Percentiles rank a stretch among this genome's conserved stretches.
These are phyloP conservation scores for Candida oleophila DNA, from an alignment of 805 yeast species.

Conservation along the genomic window DNA sequence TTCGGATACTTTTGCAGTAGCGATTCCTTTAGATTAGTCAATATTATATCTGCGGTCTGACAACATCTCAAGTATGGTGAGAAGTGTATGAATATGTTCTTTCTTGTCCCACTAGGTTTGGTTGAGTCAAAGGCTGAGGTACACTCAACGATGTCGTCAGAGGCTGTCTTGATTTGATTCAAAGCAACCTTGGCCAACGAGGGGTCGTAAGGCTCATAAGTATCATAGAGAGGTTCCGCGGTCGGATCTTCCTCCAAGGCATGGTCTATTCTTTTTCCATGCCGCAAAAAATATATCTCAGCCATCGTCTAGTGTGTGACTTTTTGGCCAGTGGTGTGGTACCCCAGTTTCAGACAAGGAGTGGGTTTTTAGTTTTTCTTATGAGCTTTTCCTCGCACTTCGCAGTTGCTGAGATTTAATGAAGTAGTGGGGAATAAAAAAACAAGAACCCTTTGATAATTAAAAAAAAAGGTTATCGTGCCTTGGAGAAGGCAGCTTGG, in stretches of 20 bases:
- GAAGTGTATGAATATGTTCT: conserved; percentile 39
- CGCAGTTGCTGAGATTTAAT: too few relatives aligned
- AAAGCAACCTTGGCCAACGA: conserved; percentile 30
- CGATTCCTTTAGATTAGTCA: conserved; percentile 24
- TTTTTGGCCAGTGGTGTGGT: too few relatives aligned
- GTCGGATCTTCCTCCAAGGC: conserved; percentile 21
- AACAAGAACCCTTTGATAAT: too few relatives aligned
- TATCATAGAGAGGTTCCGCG: conserved; percentile 25
- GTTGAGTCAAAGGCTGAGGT: conserved; percentile 20
- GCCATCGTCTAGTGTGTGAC: conserved; percentile 24
- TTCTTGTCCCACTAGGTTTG: conserved; percentile 17
- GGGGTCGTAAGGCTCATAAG: conserved; percentile 36
- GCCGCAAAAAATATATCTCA: conserved; percentile 44
- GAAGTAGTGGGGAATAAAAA: too few relatives aligned
- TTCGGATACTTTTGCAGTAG: conserved; percentile 24
- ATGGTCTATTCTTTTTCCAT: conserved; percentile 43
- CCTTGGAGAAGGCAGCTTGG: too few relatives aligned
- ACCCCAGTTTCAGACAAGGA: too few relatives aligned
- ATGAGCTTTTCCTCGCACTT: too few relatives aligned
- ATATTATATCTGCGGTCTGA: conserved; percentile 41
- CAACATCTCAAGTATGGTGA: conserved; percentile 44
- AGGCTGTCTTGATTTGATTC: conserved; percentile 25
- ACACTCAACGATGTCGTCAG: conserved; percentile 24
- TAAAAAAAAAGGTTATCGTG: too few relatives aligned
- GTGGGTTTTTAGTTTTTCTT: too few relatives aligned